Conservation (phyloP, 202 grass and related monocot species). For the Musa balbisiana region DNA sequence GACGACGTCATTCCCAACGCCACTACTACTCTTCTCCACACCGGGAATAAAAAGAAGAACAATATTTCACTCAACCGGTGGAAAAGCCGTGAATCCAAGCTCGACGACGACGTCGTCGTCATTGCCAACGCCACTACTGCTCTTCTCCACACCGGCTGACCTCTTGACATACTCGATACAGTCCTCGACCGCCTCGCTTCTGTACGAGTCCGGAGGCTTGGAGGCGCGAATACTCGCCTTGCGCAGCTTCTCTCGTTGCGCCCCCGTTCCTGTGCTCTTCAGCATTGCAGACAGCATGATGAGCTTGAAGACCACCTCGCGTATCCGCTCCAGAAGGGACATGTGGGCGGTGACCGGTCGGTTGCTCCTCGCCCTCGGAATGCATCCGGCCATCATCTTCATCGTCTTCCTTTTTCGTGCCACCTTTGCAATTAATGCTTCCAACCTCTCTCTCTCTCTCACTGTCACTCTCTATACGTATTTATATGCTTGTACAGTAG, state of each 20-base stretch:
- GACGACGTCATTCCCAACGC: too few species aligned
- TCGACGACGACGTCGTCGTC: too few species aligned
- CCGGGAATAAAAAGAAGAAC: conserved; percentile 1
- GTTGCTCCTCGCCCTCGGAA: not conserved
- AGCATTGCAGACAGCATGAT: conserved; percentile 63
- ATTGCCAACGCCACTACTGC: not conserved
- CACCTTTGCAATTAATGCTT: too few species aligned
- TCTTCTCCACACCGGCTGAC: conserved; percentile 37
- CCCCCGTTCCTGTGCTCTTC: conserved; percentile 21
- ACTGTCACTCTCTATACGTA: too few species aligned
- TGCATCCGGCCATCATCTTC: not conserved
- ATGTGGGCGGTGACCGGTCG: conserved; percentile 29
- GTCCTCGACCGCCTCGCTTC: conserved; percentile 64
- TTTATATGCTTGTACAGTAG: too few species aligned
- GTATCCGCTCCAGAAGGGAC: conserved; percentile 55
- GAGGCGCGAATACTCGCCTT: not conserved
- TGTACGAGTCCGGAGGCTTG: conserved; percentile 26
- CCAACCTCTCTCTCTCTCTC: too few species aligned
- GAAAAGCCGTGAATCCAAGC: too few species aligned
- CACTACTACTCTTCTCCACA: not conserved
- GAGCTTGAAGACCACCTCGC: conserved; percentile 52
- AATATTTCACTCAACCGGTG: too few species aligned
- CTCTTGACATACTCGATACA: conserved; percentile 81
- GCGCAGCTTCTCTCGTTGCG: conserved; percentile 20
- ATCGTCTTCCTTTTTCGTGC: not conserved